Conservation (phyloP, 2,329 filamentous ascomycete species). For the Chaetomium strumarium region DNA sequence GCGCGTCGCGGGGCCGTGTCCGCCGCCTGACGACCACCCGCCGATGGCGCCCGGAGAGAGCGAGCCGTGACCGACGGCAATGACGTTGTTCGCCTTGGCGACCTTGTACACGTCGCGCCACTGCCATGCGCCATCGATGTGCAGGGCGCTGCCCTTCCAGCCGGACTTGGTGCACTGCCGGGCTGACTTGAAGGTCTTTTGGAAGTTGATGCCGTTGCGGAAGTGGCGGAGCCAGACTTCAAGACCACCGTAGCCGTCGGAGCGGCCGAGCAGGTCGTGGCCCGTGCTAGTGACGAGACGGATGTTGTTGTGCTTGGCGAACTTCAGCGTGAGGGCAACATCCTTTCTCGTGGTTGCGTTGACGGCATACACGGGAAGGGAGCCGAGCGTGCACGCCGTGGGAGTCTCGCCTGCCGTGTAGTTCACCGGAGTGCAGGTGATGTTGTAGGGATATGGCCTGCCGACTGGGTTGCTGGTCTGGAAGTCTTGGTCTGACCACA, state of each 20-base stretch:
- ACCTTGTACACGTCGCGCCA: constrained; percentile 34
- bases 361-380: constrained; percentile 31
- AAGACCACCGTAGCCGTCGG: constrained; percentile 32
- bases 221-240: constrained; percentile 36
- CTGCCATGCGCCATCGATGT: constrained; percentile 14
- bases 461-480: constrained; percentile 5
- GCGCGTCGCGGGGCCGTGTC: constrained; percentile 40
- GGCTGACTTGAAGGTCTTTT: constrained; percentile 7
- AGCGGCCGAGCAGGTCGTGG: constrained; percentile 31
- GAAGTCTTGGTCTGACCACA: constrained; percentile 16
- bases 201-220: constrained; percentile 26
- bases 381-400: constrained; percentile 32
- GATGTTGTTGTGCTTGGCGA: constrained; percentile 37
- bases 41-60: constrained; percentile 47
- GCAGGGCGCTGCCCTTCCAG: constrained; percentile 13
- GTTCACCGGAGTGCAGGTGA: constrained; percentile 14
- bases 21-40: constrained; percentile 50
- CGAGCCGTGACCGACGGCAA: constrained; percentile 44
- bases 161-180: constrained; percentile 9
- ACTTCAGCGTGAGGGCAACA: constrained; percentile 24
- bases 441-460: constrained; percentile 15
- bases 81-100: constrained; percentile 34
- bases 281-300: constrained; percentile 44
- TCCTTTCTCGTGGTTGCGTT: constrained; percentile 26
- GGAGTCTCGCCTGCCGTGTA: constrained; percentile 9